These are phyloP conservation scores for Cordyceps cicadae DNA, from an alignment of 2,329 filamentous ascomycete genomes.

Conservation along the genomic window DNA sequence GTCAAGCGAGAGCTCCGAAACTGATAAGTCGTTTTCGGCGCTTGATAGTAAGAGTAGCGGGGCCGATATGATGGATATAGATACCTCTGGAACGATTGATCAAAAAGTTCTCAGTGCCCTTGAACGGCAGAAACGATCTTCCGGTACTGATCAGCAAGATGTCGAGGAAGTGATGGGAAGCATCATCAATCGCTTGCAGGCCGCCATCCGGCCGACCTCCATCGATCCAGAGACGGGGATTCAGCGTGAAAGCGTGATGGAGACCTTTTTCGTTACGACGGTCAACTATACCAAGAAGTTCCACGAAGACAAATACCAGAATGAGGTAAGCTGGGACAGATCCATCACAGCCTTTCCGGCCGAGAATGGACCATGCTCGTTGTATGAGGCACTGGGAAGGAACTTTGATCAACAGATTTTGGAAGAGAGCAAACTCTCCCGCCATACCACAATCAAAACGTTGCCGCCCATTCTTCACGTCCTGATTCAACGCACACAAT, in stretches of 20 bases:
- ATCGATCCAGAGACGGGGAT: constrained; percentile 57
- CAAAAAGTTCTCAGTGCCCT: constrained; percentile 37
- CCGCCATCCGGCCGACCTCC: constrained; percentile 68
- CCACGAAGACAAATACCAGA: constrained; percentile 31
- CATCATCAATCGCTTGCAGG: constrained; percentile 82
- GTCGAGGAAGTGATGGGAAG: constrained; percentile 94
- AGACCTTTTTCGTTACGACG: constrained; percentile 57
- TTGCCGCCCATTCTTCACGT: constrained; percentile 82
- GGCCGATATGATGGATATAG: constrained; percentile 24
- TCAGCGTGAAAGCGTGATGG: constrained; percentile 72
- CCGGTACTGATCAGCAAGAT: constrained; percentile 72
- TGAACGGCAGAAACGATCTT: constrained; percentile 37
- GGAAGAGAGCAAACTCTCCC: constrained; percentile 52
- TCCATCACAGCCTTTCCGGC: constrained; percentile 54
- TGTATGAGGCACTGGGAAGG: constrained; percentile 79
- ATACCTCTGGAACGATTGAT: constrained; percentile 33
- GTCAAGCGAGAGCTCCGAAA: constrained; percentile 1
- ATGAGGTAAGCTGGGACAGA: constrained; percentile 49
- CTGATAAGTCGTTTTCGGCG: background rate
- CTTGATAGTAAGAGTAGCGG: constrained; percentile 13
- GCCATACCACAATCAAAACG: constrained; percentile 63
- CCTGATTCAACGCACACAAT: constrained; percentile 75
- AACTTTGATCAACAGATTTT: constrained; percentile 76
- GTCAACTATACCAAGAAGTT: constrained; percentile 52
- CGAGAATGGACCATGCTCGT: constrained; percentile 43